Conservation (phyloP, 2,329 filamentous ascomycete genomes). For the Fusarium pininemorale region DNA sequence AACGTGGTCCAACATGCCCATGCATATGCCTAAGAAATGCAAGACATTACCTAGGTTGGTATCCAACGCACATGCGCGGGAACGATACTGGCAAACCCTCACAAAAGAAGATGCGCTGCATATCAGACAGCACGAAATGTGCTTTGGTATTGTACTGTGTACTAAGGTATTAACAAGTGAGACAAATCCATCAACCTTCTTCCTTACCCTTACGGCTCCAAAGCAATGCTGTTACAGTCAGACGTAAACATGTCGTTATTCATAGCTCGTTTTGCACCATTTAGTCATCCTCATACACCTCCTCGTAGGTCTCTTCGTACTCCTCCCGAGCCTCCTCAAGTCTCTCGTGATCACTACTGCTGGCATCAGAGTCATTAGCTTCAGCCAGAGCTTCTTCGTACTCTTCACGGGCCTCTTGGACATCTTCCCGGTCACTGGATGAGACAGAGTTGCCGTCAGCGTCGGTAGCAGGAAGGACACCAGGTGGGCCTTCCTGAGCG, state of each 20-base stretch:
- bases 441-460: constrained; percentile 54
- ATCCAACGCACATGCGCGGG: background rate
- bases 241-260: constrained; percentile 37
- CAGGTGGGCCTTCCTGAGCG: constrained; percentile 43
- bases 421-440: constrained; percentile 54
- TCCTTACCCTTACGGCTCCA: constrained; percentile 18
- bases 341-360: constrained; percentile 62
- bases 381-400: constrained; percentile 55
- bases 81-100: background rate
- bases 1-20: background rate
- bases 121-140: constrained; percentile 1
- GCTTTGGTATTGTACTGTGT: constrained; percentile 21
- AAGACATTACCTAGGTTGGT: background rate
- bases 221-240: constrained; percentile 27
- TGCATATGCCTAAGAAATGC: background rate
- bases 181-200: constrained; percentile 15
- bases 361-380: constrained; percentile 54
- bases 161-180: constrained; percentile 33
- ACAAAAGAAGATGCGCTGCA: background rate
- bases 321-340: constrained; percentile 63
- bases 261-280: constrained; percentile 20
- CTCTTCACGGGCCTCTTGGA: constrained; percentile 53
- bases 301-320: constrained; percentile 51
- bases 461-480: constrained; percentile 51
- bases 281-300: constrained; percentile 42